Conservation (phyloP, 441 rosid genomes). For the Cnidoscolus chayamansa region DNA sequence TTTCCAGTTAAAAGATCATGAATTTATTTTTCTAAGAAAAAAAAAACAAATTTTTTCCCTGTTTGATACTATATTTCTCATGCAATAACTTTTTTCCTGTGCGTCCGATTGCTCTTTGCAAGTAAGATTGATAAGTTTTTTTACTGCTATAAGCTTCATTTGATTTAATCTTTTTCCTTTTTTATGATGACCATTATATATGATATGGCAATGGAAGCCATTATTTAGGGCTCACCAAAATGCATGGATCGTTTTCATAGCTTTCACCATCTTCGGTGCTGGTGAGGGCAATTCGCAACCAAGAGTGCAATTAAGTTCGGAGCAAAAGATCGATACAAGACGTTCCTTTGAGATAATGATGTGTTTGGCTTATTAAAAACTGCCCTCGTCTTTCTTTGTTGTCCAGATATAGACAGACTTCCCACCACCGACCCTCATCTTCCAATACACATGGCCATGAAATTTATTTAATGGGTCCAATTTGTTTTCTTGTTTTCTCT, state of each 20-base stretch:
- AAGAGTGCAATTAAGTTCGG: neutral
- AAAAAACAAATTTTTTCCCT: too few species aligned
- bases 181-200: too few species aligned
- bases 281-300: neutral
- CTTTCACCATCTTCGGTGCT: neutral
- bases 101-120: neutral
- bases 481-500: neutral
- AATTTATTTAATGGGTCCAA: slow-evolving; percentile 23
- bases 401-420: slow-evolving; percentile 35
- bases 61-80: neutral
- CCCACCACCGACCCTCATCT: slow-evolving; percentile 18
- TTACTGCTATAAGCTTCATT: too few species aligned
- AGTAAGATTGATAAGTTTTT: too few species aligned
- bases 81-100: slow-evolving; percentile 1
- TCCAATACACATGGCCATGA: slow-evolving; percentile 21
- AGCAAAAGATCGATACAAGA: neutral
- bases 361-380: slow-evolving; percentile 28
- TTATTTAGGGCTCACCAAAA: neutral
- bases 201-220: too few species aligned
- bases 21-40: neutral
- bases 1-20: neutral
- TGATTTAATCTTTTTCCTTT: too few species aligned
- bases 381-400: slow-evolving; percentile 23
- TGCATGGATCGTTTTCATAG: neutral
- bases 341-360: slow-evolving; percentile 18